Base-by-base conservation (phyloP, 371 early-diverging fungal species). In the Mortierella sp. region DNA sequence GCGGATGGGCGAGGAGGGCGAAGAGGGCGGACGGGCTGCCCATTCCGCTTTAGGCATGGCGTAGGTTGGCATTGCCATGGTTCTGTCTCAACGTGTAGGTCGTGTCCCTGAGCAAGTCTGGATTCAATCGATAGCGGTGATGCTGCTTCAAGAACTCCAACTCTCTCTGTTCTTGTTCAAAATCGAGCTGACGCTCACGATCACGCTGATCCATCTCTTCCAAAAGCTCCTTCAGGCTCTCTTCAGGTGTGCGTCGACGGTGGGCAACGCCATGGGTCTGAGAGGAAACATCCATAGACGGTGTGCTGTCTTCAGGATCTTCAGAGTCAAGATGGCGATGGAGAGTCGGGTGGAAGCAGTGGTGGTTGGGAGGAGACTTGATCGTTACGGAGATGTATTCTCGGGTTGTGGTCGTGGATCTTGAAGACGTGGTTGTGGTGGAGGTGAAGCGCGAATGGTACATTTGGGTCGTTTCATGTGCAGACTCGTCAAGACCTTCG, bases 11-110 rank as follows among this genome's bases (percentile, higher is more conserved):
- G n/a, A n/a, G n/a, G n/a, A n/a, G n/a, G n/a, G n/a, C n/a, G n/a
- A n/a, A 43, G 16, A 5, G 45, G 45, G n/a, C n/a, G 45, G 5
- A 5, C 45, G 3, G 19, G 5, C 16, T 43, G 16, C 9, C 45
- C 19, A 43, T 16, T 43, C 52, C 13, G 45, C 9, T 54, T 42
- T 34, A 54, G 23, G 23, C 28, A 30, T 71, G 71, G 5, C 56
- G 54, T 18, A 71, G 47, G 52, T 71, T 71, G 26, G 71, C 71
- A 8, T 55, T 45, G 0, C 71, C 71, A 45, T 71, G 71, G 24
- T 51, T 45, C 21, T 71, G 71, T 24, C 31, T 48, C 30, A 70
- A 43, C 2, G 42, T 48, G 38, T 45, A 46, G 16, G 27, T 24
- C 1, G 24, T 41, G n/a, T 60, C 71, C 55, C 31, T 54, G 28